Base-by-base conservation (phyloP, 2,329 filamentous ascomycete genomes). In the Xenosphaeropsis pyriputrescens region DNA sequence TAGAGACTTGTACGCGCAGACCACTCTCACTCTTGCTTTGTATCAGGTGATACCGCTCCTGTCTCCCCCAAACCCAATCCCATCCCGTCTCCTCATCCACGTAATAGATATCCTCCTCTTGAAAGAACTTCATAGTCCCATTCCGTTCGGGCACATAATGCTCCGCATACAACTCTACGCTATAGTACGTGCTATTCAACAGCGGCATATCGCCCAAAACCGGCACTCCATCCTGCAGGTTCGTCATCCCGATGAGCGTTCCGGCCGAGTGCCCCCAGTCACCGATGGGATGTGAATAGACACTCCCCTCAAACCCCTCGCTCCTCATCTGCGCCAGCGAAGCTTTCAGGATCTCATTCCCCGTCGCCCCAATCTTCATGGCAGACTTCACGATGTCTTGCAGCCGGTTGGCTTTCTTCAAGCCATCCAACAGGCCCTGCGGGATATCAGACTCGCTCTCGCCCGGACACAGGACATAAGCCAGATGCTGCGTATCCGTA, bases 251-350 rank as follows among this genome's bases (percentile, higher is more conserved):
- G 37, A 68, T 63, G 5, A 66, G 42, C 0, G 65, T 60, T 0
- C 65, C 65, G 0, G 64, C 65, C 2, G 62, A 60, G 41, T 68
- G 65, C 1, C 65, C 65, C 59, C 63, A 68, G 50, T 69, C 65
- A 9, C 65, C 65, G 12, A 67, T 65, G 1, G 65, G 57, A 39
- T 69, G 65, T 30, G 56, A 63, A 46, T 69, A 69, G 6, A 70
- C 59, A 45, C 56, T 64, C 8, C 65, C 66, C 38, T 60, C 46
- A 29, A 68, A 63, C 0, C 58, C 61, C 42, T 66, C 62, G 3
- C 40, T 44, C 9, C 47, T 45, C 60, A 68, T 68, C 41, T 64
- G 56, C 11, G 50, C 44, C 31, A 57, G 52, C 2, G 54, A 52
- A 0, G 50, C 54, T 33, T 52, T 53, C 17, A 69, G 50, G 30